These are phyloP conservation scores for Thinopyrum elongatum DNA, from an alignment of 176 grass and related monocot species.

Conservation along the genomic window DNA sequence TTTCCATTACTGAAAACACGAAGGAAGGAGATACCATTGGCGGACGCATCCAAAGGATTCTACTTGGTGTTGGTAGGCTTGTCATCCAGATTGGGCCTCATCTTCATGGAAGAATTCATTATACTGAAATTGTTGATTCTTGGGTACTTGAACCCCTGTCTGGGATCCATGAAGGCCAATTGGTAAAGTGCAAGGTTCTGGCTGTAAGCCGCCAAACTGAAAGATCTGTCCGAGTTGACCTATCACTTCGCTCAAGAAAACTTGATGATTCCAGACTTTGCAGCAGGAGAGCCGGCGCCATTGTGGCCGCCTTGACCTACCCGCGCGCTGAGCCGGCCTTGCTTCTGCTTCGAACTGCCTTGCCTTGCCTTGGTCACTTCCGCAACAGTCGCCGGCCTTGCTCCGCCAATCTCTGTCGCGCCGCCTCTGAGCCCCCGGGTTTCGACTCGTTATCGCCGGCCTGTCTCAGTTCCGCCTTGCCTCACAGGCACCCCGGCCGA, in stretches of 20 bases:
- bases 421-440: no score
- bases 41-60: slow-evolving; percentile 78
- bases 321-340: no score
- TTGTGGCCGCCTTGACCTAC: no score
- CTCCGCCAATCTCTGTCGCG: no score
- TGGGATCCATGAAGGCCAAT: slow-evolving; percentile 75
- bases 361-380: no score
- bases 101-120: slow-evolving; percentile 84
- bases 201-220: slow-evolving; percentile 57
- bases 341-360: no score
- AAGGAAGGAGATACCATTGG: slow-evolving; percentile 74
- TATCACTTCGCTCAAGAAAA: slow-evolving; percentile 58
- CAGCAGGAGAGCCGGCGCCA: no score
- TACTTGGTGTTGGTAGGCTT: slow-evolving; percentile 81
- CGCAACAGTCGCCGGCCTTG: no score
- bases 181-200: slow-evolving; percentile 87
- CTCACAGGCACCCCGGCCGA: neutral
- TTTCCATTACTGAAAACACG: slow-evolving; percentile 39
- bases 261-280: no score
- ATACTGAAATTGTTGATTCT: slow-evolving; percentile 80
- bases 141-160: slow-evolving; percentile 66
- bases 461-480: no score
- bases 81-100: slow-evolving; percentile 85
- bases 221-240: slow-evolving; percentile 74
- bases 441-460: no score